Conservation (phyloP, 345 rosid genomes). For the Geranium rotundifolium region DNA sequence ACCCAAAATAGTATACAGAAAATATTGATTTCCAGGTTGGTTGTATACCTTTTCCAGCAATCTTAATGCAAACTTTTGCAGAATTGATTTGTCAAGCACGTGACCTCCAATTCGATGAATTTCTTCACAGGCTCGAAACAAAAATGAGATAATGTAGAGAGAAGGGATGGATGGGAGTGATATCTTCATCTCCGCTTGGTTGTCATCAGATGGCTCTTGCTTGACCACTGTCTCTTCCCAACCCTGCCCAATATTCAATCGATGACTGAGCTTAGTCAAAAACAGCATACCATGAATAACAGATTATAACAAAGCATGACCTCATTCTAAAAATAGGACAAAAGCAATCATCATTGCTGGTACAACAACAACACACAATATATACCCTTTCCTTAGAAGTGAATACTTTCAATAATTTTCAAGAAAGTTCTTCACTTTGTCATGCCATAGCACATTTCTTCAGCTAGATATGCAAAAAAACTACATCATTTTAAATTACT, state of each 20-base stretch:
- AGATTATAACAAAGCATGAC: constrained; percentile 1
- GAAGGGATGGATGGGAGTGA: constrained; percentile 95
- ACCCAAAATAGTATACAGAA: background rate
- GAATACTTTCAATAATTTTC: background rate
- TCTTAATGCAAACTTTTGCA: constrained; percentile 62
- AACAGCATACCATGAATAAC: constrained; percentile 1
- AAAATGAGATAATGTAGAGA: constrained; percentile 73
- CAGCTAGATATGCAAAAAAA: too few relatives aligned
- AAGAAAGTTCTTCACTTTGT: too few relatives aligned
- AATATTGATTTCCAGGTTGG: constrained; percentile 1
- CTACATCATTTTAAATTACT: too few relatives aligned
- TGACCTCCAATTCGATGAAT: constrained; percentile 97
- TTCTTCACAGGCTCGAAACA: constrained; percentile 94
- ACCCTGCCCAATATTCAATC: constrained; percentile 47
- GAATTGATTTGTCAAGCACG: constrained; percentile 75
- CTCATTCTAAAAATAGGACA: background rate
- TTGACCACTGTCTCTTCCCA: constrained; percentile 94
- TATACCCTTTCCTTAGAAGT: background rate
- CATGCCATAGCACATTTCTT: too few relatives aligned
- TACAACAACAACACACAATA: background rate
- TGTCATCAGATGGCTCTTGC: constrained; percentile 61
- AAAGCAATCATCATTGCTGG: background rate
- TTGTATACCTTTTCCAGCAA: constrained; percentile 64
- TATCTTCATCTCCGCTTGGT: constrained; percentile 71
- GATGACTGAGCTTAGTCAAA: constrained; percentile 11